phyloP scores from a whole-genome alignment of 306 rosid species.

The Crataegus laevigata region DNA sequence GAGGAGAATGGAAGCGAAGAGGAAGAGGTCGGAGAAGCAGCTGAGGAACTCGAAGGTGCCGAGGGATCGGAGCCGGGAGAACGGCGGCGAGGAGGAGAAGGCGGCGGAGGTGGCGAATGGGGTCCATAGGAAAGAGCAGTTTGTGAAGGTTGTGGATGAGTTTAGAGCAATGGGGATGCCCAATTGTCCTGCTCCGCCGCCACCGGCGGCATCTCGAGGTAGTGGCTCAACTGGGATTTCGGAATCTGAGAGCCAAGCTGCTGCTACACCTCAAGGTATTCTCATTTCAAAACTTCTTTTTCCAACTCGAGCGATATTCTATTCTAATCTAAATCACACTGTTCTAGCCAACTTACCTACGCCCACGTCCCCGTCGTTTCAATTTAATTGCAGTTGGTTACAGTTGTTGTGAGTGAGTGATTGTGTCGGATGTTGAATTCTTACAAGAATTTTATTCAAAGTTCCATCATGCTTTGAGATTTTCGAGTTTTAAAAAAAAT shows the following conservation, averaged over 20 bases:
- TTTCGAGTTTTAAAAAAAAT: not conserved
- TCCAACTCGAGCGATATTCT: too few relatives aligned
- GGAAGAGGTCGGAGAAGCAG: conserved; percentile 69
- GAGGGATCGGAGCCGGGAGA: conserved; percentile 32
- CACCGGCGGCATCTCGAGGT: conserved; percentile 25
- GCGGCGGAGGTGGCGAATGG: conserved; percentile 1
- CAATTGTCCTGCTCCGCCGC: not conserved
- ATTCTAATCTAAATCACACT: too few relatives aligned
- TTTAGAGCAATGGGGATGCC: conserved; percentile 16
- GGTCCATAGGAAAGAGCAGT: conserved; percentile 18
- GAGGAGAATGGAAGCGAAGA: conserved; percentile 64
- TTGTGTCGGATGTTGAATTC: not conserved
- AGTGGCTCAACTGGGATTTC: conserved; percentile 46
- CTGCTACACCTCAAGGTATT: conserved; percentile 31
- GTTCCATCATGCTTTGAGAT: not conserved
- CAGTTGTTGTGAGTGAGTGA: not conserved
- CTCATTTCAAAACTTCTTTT: not conserved
- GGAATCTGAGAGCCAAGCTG: conserved; percentile 34
- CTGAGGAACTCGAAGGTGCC: conserved; percentile 41
- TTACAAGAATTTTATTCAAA: not conserved
- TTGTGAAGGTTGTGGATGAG: conserved; percentile 15
- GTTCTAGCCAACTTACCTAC: too few relatives aligned
- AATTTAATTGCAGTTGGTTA: not conserved
- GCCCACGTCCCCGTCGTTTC: too few relatives aligned
- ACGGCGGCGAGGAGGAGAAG: conserved; percentile 13